A percentile compares a stretch with the other conserved stretches of the same genome.
Conservation (phyloP, 2,329 filamentous ascomycete species). For the Colletotrichum brevisporum region DNA sequence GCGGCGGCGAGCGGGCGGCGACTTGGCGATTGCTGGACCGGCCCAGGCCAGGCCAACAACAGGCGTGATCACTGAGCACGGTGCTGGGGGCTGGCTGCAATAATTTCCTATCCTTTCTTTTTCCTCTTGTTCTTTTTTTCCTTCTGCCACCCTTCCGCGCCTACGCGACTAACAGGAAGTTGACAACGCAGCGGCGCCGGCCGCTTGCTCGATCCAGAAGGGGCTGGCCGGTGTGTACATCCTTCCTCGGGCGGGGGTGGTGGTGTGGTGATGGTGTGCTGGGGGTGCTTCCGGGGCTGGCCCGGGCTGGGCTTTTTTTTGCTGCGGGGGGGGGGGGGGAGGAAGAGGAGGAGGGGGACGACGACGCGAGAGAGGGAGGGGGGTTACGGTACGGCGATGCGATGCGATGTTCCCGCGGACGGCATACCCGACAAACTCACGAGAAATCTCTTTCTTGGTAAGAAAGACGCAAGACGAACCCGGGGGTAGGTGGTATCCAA, state of each 20-base stretch:
- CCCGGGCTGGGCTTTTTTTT: neutral
- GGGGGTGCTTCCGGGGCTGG: no score
- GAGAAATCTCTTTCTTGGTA: neutral
- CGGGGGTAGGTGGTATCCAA: neutral
- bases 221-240: conserved; percentile 1
- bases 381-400: neutral
- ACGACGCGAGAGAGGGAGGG: no score
- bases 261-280: neutral
- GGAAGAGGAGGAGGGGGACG: neutral
- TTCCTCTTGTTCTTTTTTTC: neutral
- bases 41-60: conserved; percentile 15
- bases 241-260: neutral
- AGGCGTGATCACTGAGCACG: neutral
- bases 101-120: neutral
- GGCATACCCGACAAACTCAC: conserved; percentile 6
- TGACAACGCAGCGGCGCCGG: conserved; percentile 29
- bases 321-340: neutral
- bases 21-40: conserved; percentile 23
- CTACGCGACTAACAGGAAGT: conserved; percentile 3
- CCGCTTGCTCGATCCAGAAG: conserved; percentile 35
- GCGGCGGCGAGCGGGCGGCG: neutral
- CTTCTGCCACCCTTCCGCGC: neutral
- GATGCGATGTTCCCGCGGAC: conserved; percentile 14
- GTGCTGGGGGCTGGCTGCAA: neutral
- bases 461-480: neutral